Conservation (phyloP, 2,329 filamentous ascomycete genomes). For the Fusarium guadeloupense region DNA sequence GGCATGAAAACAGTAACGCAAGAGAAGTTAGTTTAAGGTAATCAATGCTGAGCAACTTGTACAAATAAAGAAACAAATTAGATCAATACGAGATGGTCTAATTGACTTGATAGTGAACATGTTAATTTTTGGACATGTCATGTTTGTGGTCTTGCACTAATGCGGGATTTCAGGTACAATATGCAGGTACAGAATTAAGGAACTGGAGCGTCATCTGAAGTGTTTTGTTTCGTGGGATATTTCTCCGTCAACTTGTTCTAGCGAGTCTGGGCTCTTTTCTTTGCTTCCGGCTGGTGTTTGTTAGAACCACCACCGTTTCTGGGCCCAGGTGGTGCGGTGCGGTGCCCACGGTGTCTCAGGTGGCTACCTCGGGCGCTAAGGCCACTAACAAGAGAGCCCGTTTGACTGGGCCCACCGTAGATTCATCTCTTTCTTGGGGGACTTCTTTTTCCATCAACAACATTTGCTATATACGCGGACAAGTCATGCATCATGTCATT, state of each 20-base stretch:
- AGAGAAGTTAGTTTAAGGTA: too few species aligned
- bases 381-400: neutral
- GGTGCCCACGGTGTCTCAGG: constrained; percentile 29
- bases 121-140: neutral
- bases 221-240: constrained; percentile 37
- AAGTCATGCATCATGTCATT: constrained; percentile 13
- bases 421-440: constrained; percentile 1
- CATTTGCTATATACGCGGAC: constrained; percentile 19
- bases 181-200: constrained; percentile 21
- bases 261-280: constrained; percentile 3
- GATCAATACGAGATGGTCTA: neutral
- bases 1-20: constrained; percentile 8
- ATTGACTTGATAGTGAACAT: neutral
- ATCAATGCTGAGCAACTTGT: constrained; percentile 15
- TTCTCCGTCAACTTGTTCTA: constrained; percentile 29
- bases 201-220: neutral
- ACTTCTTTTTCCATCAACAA: constrained; percentile 36
- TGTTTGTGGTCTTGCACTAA: constrained; percentile 3
- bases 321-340: constrained; percentile 27
- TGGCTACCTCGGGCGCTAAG: constrained; percentile 15
- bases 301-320: too few species aligned
- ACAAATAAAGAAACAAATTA: neutral
- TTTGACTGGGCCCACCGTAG: neutral
- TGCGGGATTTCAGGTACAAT: constrained; percentile 27
- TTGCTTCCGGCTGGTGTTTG: neutral